Base-by-base conservation (phyloP, 129 eudicot genomes). In the Flaveria trinervia region DNA sequence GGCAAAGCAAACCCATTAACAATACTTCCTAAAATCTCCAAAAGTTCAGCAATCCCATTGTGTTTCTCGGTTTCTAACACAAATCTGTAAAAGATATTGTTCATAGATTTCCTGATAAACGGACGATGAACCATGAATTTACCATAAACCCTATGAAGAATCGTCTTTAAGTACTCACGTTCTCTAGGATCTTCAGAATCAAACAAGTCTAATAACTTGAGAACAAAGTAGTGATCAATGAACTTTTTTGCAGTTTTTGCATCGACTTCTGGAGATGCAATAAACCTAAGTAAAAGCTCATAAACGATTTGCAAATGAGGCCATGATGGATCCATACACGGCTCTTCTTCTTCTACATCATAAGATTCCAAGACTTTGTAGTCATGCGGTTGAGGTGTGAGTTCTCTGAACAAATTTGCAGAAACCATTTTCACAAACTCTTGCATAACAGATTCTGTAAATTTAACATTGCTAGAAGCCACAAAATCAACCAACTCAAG, bases 161-260 rank as follows among this genome's bases (percentile, higher is more conserved):
- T 86, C 0, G 97, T 87, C 76, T 92, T 92, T 52, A 92, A 78
- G 77, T 89, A 92, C 69, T 92, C 97, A 49, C 97, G 83, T 83
- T 92, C 97, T 76, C 97, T 82, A 16, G 90, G 92, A 84, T 89
- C 97, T 85, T 92, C 97, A 51, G 96, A 92, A 80, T 92, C 96
- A 65, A 92, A 92, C 48, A 92, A 77, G 74, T 89, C 93, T 61
- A 92, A 84, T 44, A 92, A 72, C 79, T 84, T 92, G 45, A 87
- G 88, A 73, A 92, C 86, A 65, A 92, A 92, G 48, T 84, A 86
- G 78, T 89, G 91, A 74, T 92, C 93, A 23, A 92, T 76, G 79
- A 82, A 87, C 71, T 86, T 78, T 82, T 89, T 92, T 15, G 96
- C 96, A 2, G 78, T 44, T 45, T 89, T 92, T 12, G 91, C 87